Base-by-base conservation (phyloP, 805 yeast species). In the Priceomyces fermenticarens region DNA sequence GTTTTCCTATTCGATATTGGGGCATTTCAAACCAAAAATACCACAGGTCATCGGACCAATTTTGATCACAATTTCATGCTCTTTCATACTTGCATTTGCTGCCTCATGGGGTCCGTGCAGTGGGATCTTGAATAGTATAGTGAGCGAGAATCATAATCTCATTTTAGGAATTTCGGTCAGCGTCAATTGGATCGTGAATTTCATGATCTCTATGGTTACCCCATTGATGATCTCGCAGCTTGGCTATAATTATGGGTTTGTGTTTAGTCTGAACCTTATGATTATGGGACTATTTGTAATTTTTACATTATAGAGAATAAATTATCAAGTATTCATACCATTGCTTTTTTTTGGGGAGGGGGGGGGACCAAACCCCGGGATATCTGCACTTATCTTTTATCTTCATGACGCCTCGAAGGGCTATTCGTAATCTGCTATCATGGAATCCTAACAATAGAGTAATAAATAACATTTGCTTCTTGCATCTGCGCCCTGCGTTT, bases 61-160 rank as follows among this genome's bases (percentile, higher is more conserved):
- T 3, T 39, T 57, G 35, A 44, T 57, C 10, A 41, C 45, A 10
- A 32, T 53, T 8, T 51, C 50, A 6, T 49, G 54, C 15, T n/a
- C 44, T 7, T 57, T 51, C 32, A 45, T 57, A 28, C 39, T 57
- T 11, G 41, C 42, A 4, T 60, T 57, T 39, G 53, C 66, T 7
- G 35, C 47, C 11, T 50, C 56, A 36, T 63, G 70, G 70, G 68
- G 70, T 3, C 67, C 68, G 3, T 47, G 63, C 15, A 45, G 55
- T 11, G 61, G 61, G 3, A 60, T 31, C 11, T 57, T 39, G 26
- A 51, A 52, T 39, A 56, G 51, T 40, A 49, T 51, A 10, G 31
- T 59, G 12, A 52, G 59, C n/a, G 42, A 42, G 4, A 58, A 59
- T 34, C 47, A 53, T 33, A 52, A 56, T 30, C 14, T 44, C 8